phyloP scores from a whole-genome alignment of 257 asterid species.

The Pogostemon cablin region DNA sequence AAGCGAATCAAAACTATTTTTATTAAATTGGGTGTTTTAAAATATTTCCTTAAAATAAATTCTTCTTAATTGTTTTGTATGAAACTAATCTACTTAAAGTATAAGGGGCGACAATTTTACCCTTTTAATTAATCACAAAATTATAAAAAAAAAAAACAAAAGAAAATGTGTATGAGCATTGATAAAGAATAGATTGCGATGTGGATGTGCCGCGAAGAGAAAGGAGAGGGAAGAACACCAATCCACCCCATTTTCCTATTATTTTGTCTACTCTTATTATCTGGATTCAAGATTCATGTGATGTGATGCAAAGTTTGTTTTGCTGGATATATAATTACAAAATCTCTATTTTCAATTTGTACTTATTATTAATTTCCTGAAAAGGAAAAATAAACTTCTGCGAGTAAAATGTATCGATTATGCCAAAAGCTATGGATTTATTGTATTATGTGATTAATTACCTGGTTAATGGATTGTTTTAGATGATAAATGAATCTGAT shows the following conservation, averaged over 20 bases:
- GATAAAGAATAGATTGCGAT: too few relatives aligned
- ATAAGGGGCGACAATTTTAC: too few relatives aligned
- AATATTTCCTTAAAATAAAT: too few relatives aligned
- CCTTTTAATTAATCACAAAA: too few relatives aligned
- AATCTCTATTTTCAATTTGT: not conserved
- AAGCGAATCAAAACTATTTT: too few relatives aligned
- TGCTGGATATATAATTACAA: not conserved
- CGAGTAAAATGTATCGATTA: not conserved
- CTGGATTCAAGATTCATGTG: constrained; percentile 4
- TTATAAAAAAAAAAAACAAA: too few relatives aligned
- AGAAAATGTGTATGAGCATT: too few relatives aligned
- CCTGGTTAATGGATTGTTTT: constrained; percentile 15
- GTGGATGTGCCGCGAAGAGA: too few relatives aligned
- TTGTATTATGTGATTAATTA: not conserved
- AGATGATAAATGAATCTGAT: constrained; percentile 9
- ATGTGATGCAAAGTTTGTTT: not conserved
- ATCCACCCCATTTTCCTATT: not conserved
- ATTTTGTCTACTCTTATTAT: not conserved
- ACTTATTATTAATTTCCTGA: not conserved
- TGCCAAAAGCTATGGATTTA: not conserved
- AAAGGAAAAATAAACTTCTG: not conserved
- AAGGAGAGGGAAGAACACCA: too few relatives aligned
- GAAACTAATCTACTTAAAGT: too few relatives aligned
- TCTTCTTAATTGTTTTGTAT: too few relatives aligned
- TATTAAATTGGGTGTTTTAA: too few relatives aligned